Percentiles rank a stretch among this genome's conserved stretches.
Evolutionary conservation across 768 basidiomycete genomes (phyloP).

Genomic region (Tulasnella sp.): DNA sequence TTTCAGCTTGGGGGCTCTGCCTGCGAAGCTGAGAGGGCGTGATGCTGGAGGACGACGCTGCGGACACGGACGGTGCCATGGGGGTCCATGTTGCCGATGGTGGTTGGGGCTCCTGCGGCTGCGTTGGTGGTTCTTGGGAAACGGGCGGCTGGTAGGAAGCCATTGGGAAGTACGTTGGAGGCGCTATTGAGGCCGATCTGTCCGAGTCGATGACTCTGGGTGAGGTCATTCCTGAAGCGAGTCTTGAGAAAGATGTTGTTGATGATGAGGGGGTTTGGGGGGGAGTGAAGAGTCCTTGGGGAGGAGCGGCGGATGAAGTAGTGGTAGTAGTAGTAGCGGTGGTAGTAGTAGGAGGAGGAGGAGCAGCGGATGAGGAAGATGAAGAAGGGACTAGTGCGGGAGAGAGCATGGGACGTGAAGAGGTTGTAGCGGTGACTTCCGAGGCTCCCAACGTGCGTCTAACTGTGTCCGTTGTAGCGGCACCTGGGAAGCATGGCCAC

Average conservation of each 20-base stretch:
- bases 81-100: conserved; percentile 13
- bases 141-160: conserved; percentile 22
- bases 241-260: not conserved
- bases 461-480: conserved; percentile 27
- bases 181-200: conserved; percentile 13
- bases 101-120: not conserved
- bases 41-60: conserved; percentile 23
- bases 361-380: not conserved
- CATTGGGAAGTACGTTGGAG: conserved; percentile 31
- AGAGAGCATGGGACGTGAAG: conserved; percentile 28
- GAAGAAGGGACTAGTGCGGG: conserved; percentile 8
- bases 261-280: conserved; percentile 29
- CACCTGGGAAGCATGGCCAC: conserved; percentile 22
- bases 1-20: conserved; percentile 30
- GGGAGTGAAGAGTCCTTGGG: conserved; percentile 31
- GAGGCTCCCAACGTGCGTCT: conserved; percentile 30
- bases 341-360: not conserved
- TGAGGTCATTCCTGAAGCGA: not conserved
- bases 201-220: conserved; percentile 25
- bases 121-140: conserved; percentile 1
- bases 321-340: not conserved
- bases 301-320: not conserved
- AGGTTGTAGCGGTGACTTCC: conserved; percentile 28
- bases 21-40: conserved; percentile 33
- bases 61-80: conserved; percentile 33